Evolutionary conservation across 129 eudicot species (phyloP), one percentile per base, ranked within the genome.

Genomic region (Heracleum sosnowskyi): DNA sequence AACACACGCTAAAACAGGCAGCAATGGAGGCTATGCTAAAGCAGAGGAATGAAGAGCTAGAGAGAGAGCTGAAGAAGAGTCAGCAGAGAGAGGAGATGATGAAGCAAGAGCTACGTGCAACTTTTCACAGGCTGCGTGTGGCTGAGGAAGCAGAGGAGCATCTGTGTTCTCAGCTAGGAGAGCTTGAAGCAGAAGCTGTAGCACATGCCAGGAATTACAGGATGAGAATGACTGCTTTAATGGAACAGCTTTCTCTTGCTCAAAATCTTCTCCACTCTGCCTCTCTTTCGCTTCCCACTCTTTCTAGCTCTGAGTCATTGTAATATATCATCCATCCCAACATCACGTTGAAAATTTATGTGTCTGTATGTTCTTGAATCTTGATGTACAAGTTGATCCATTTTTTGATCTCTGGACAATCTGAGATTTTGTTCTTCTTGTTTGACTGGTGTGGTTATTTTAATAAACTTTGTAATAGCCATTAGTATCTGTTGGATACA

Each of bases 81-180:
- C 11, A 77, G 29, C 79, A 79, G 82, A 84, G 94, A 73, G 98
- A 93, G 51, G 92, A 87, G 86, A 83, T 57, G 57, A 89, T 89
- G 88, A 89, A 81, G 84, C 77, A 28, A 18, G 92, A 93, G 84
- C 78, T 93, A 41, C 77, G 76, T 42, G 66, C 53, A 42, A 29
- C 78, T 24, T 64, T 60, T 76, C 79, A 81, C 55, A 81, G 86
- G 76, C 81, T 90, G 29, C 79, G 76, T 35, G 89, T 87, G 12
- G 92, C 96, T 35, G 98, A 90, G 85, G 98, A 90, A 40, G 98
- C 93, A 2, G 96, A 93, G 85, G 98, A 93, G 87, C 87, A 87
- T 34, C 94, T 93, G 31, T 88, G 96, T 57, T 81, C 82, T 11
- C 93, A 93, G 82, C 91, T 93, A 0, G 93, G 96, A 7, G 96